phyloP scores from a whole-genome alignment of 345 rosid species.

The Camelina sativa region DNA sequence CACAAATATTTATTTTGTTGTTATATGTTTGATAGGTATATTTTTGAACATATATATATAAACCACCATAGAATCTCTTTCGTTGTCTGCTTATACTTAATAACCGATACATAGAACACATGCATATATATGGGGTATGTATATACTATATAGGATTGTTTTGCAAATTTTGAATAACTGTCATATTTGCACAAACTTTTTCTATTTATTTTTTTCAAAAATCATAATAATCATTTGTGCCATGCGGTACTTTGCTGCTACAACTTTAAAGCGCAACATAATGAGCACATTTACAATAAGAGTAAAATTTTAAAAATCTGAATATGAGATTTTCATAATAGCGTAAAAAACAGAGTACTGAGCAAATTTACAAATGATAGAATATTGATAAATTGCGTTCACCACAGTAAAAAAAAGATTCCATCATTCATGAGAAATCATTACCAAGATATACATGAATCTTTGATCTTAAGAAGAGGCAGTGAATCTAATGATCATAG shows the following conservation, averaged over 20 bases:
- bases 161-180: not conserved
- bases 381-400: conserved; percentile 17
- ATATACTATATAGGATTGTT: not conserved
- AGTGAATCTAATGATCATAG: conserved; percentile 19
- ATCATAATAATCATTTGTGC: conserved; percentile 22
- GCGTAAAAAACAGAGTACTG: conserved; percentile 2
- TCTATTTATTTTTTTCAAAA: not conserved
- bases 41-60: not conserved
- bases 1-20: not conserved
- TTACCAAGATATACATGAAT: not conserved
- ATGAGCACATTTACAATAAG: conserved; percentile 18
- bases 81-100: not conserved
- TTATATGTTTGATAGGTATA: not conserved
- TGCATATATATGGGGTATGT: not conserved
- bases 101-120: not conserved
- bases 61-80: not conserved
- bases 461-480: conserved; percentile 17
- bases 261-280: conserved; percentile 30
- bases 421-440: conserved; percentile 33
- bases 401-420: conserved; percentile 15
- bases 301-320: not conserved
- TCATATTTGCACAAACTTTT: conserved; percentile 2
- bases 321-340: not conserved
- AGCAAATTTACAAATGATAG: not conserved
- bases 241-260: conserved; percentile 18